A percentile compares a stretch with the other conserved stretches of the same genome.
phyloP scores from a whole-genome alignment of 2,329 filamentous ascomycete genomes.

The Macrophomina phaseolina region DNA sequence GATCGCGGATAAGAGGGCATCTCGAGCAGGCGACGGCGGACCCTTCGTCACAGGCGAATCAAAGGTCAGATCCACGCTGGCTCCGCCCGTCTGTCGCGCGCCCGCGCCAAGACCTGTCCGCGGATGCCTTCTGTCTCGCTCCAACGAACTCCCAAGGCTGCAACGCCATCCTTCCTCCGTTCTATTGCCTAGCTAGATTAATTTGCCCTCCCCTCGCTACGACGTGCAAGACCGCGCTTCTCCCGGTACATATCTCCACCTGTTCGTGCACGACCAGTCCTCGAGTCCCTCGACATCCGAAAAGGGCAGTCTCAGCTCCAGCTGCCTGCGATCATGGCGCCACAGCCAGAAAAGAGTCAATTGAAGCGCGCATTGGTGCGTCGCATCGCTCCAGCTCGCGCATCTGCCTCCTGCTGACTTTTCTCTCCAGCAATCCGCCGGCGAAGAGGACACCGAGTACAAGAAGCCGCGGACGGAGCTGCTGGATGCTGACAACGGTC shows the following conservation, averaged over 20 bases:
- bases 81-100: slow-evolving; percentile 1
- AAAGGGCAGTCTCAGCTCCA: slow-evolving; percentile 21
- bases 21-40: not conserved
- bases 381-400: slow-evolving; percentile 35
- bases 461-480: slow-evolving; percentile 75
- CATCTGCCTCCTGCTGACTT: slow-evolving; percentile 33
- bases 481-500: slow-evolving; percentile 28
- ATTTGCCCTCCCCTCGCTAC: slow-evolving; percentile 19
- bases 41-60: slow-evolving; percentile 22
- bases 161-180: slow-evolving; percentile 20
- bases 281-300: slow-evolving; percentile 20
- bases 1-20: not conserved
- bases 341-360: slow-evolving; percentile 74
- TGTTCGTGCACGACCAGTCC: slow-evolving; percentile 10
- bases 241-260: slow-evolving; percentile 33
- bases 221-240: not conserved
- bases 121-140: slow-evolving; percentile 22
- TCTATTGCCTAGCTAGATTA: slow-evolving; percentile 16
- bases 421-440: slow-evolving; percentile 65
- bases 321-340: slow-evolving; percentile 55
- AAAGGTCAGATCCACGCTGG: not conserved
- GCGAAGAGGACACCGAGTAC: slow-evolving; percentile 64
- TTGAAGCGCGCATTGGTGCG: slow-evolving; percentile 81
- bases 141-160: slow-evolving; percentile 16
- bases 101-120: slow-evolving; percentile 18